A percentile compares a stretch with the other conserved stretches of the same genome.
Evolutionary conservation across 306 rosid species (phyloP).

Genomic region (Prosopis cineraria): DNA sequence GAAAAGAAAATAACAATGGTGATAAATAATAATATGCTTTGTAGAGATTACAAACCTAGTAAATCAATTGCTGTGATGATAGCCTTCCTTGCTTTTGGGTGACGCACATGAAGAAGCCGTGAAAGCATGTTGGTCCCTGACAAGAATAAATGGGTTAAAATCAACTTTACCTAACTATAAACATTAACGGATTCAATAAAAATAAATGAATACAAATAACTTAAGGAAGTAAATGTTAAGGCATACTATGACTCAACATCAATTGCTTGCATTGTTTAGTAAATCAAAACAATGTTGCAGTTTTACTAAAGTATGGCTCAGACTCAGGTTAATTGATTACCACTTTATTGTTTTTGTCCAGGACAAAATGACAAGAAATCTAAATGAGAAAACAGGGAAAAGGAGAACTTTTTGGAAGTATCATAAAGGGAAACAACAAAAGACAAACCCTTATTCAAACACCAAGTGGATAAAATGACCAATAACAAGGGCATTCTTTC

Average conservation of each 20-base stretch:
- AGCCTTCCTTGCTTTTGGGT: slow-evolving; percentile 93
- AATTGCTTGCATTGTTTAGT: background rate
- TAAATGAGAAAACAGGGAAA: background rate
- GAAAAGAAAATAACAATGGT: slow-evolving; percentile 13
- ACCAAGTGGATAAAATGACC: slow-evolving; percentile 46
- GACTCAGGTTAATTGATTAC: background rate
- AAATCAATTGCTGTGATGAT: slow-evolving; percentile 96
- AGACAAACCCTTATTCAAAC: slow-evolving; percentile 28
- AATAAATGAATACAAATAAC: background rate
- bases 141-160: slow-evolving; percentile 7
- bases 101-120: slow-evolving; percentile 88
- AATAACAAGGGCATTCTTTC: slow-evolving; percentile 96
- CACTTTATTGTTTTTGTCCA: background rate
- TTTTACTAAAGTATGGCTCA: background rate
- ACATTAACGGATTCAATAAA: background rate
- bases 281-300: background rate
- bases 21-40: background rate
- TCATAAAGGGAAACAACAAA: slow-evolving; percentile 21
- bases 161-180: slow-evolving; percentile 22
- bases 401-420: background rate
- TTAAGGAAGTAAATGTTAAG: background rate
- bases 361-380: background rate
- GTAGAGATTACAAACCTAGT: slow-evolving; percentile 61
- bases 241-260: background rate
- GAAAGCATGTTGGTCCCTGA: slow-evolving; percentile 96